Evolutionary conservation across 2,329 filamentous ascomycete species (phyloP), one percentile per base, ranked within the genome.

Genomic region (Colletotrichum shisoi): DNA sequence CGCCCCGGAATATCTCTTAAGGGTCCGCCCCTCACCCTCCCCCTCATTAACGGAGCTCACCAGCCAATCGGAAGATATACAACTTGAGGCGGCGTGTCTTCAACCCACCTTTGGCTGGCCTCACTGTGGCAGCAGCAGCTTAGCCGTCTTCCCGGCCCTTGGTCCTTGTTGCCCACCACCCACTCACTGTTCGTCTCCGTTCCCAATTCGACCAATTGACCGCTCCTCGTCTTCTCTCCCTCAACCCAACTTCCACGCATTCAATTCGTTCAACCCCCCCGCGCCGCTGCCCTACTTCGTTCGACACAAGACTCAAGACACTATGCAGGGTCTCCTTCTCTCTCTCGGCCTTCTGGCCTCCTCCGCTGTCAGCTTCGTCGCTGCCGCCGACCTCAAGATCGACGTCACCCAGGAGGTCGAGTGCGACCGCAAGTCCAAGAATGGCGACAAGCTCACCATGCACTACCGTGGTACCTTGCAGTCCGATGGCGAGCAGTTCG

Each of bases 381-480:
- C 86, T 67, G 79, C 79, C n/a, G 78, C 83, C 67, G 86, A 90
- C 72, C 87, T 97, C 72, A 86, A 91, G 79, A 91, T 97, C 76
- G 88, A 96, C 71, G 88, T 92, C 71, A 91, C 89, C 58, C 84
- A 88, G 67, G 82, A 86, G 31, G 90, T 91, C 70, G 87, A 92
- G 72, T 97, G 94, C 83, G 87, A 88, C 57, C 89, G 93, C 79
- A 94, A 92, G 82, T 91, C 87, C 17, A 74, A 85, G 74, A 87
- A 85, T 69, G 93, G 93, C 71, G 94, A 97, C 81, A 88, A 83
- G 70, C 88, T 97, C 75, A 83, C 89, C 62, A 93, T 97, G 74
- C 93, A 97, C 83, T 97, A 98, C 84, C 86, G 86, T 63, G 94
- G 94, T 73, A 95, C 91, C 1, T 86, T 97, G 39, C 85, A 88